phyloP scores from a whole-genome alignment of 495 filamentous ascomycete genomes.

The Chaetomidium leptoderma region DNA sequence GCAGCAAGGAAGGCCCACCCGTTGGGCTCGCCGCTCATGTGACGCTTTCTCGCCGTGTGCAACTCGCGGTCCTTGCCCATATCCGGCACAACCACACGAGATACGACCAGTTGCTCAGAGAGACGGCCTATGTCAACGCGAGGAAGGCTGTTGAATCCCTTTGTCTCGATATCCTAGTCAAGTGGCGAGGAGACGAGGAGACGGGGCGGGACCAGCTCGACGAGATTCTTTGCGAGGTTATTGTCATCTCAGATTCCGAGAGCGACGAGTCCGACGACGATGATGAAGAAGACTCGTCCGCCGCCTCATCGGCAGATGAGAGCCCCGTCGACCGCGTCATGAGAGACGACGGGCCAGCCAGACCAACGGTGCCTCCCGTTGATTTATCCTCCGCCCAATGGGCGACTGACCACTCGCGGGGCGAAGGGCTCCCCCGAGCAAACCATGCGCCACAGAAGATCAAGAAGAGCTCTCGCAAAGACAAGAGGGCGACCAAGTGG shows the following conservation, averaged over 20 bases:
- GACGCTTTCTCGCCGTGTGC: slow-evolving; percentile 66
- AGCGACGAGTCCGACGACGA: slow-evolving; percentile 52
- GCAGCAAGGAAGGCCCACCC: slow-evolving; percentile 37
- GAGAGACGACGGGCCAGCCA: neutral
- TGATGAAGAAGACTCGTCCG: slow-evolving; percentile 22
- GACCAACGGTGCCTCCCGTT: neutral
- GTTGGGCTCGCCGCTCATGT: slow-evolving; percentile 68
- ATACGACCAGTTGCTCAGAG: slow-evolving; percentile 73
- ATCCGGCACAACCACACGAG: slow-evolving; percentile 82
- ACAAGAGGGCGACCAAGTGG: slow-evolving; percentile 24
- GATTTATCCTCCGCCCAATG: neutral
- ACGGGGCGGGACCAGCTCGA: slow-evolving; percentile 69
- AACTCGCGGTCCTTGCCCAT: slow-evolving; percentile 80
- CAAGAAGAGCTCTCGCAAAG: slow-evolving; percentile 24
- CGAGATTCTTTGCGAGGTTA: slow-evolving; percentile 75
- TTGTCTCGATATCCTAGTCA: slow-evolving; percentile 67
- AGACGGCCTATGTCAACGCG: slow-evolving; percentile 62
- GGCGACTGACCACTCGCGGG: neutral
- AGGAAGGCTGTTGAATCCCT: slow-evolving; percentile 64
- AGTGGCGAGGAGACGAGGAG: slow-evolving; percentile 86
- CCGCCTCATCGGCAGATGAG: slow-evolving; percentile 15
- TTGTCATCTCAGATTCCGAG: slow-evolving; percentile 78
- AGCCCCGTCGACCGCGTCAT: neutral
- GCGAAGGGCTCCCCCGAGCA: neutral
- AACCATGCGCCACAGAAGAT: slow-evolving; percentile 13